These are phyloP conservation scores for Backusella australiensis DNA, from an alignment of 192 early-diverging fungal species.

Conservation along the genomic window DNA sequence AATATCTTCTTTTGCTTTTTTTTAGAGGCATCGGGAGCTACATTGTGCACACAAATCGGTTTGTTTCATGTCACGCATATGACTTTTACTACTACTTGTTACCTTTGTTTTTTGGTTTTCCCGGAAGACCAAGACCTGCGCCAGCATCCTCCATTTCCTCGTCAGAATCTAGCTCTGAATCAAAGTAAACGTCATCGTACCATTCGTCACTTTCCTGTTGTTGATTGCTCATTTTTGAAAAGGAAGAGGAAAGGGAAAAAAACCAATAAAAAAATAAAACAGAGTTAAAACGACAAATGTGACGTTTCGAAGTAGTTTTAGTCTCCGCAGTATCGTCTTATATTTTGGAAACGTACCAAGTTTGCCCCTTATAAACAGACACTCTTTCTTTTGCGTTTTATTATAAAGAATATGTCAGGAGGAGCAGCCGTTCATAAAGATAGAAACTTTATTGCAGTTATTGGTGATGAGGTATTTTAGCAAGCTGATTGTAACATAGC, in stretches of 20 bases:
- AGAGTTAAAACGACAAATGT: background rate
- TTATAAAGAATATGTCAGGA: slow-evolving; percentile 22
- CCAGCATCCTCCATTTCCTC: slow-evolving; percentile 21
- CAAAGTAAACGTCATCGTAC: slow-evolving; percentile 56
- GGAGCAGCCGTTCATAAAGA: slow-evolving; percentile 43
- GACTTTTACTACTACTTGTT: background rate
- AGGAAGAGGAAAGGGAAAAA: background rate
- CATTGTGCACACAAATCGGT: background rate
- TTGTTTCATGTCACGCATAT: slow-evolving; percentile 15
- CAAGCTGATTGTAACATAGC: background rate
- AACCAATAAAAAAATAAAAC: background rate
- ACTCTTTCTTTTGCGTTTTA: background rate
- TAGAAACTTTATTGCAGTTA: slow-evolving; percentile 60
- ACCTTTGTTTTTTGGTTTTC: background rate
- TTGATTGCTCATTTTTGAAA: background rate
- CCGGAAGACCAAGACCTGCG: slow-evolving; percentile 16
- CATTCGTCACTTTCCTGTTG: slow-evolving; percentile 28
- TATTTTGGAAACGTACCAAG: background rate
- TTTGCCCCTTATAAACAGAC: background rate
- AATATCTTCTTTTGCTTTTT: slow-evolving; percentile 29
- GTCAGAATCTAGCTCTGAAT: slow-evolving; percentile 33
- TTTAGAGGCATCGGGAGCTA: background rate
- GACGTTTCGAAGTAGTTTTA: background rate
- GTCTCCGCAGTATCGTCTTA: background rate
- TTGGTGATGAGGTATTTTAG: slow-evolving; percentile 62